These are phyloP conservation scores for Mucor racemosus DNA, from an alignment of 371 early-diverging fungal species.

Conservation along the genomic window DNA sequence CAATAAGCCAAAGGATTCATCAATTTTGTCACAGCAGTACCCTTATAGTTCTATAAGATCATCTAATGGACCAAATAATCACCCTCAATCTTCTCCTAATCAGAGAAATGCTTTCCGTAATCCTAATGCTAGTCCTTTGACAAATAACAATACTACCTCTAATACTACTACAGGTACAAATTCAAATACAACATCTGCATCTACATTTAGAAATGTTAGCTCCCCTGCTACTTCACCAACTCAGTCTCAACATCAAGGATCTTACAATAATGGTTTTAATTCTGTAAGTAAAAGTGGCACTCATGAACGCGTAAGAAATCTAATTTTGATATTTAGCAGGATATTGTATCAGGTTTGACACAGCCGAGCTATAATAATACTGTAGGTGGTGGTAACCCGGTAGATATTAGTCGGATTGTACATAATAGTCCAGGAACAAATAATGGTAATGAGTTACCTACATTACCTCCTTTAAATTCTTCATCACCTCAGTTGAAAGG, in stretches of 20 bases:
- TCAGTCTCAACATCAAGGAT: background rate
- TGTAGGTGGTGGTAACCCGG: background rate
- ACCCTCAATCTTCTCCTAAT: background rate
- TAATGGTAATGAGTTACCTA: conserved; percentile 16
- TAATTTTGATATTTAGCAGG: conserved; percentile 7
- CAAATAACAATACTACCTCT: background rate
- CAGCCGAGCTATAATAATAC: conserved; percentile 5
- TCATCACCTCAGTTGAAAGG: conserved; percentile 9
- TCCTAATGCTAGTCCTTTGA: background rate
- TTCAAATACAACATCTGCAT: background rate
- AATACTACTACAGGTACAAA: background rate
- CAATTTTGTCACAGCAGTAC: background rate
- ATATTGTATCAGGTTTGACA: conserved; percentile 15
- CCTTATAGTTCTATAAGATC: conserved; percentile 4
- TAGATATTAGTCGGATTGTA: background rate
- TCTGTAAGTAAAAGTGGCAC: conserved; percentile 14
- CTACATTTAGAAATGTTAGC: background rate
- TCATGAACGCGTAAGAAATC: background rate
- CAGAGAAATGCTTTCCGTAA: background rate
- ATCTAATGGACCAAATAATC: background rate
- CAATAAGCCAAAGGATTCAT: background rate
- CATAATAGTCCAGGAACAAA: background rate
- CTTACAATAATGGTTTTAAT: conserved; percentile 5
- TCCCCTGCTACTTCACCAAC: conserved; percentile 7
- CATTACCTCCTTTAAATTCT: conserved; percentile 27